Conservation (phyloP, 139 green algal species). For the Yamagishiella unicocca region DNA sequence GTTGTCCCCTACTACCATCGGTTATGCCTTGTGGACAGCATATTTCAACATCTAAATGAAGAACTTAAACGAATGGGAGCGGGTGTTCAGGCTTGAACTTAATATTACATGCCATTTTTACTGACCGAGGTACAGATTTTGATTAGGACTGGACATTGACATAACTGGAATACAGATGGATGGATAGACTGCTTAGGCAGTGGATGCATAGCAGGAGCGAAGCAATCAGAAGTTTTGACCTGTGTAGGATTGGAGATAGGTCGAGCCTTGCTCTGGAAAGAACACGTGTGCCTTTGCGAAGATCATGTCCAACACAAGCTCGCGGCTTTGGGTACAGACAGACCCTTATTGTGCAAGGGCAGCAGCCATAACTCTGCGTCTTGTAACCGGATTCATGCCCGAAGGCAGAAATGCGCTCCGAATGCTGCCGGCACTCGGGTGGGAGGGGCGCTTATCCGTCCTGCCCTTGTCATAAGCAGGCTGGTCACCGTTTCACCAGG, state of each 20-base stretch:
- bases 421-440: no score
- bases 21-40: not conserved
- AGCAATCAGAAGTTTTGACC: not conserved
- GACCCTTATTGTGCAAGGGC: constrained; percentile 8
- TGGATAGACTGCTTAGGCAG: not conserved
- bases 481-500: no score
- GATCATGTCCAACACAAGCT: no score
- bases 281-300: no score
- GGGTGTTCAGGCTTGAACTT: not conserved
- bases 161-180: not conserved
- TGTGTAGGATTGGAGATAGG: not conserved
- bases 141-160: not conserved
- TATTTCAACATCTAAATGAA: not conserved
- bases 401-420: no score
- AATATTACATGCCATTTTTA: not conserved
- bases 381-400: no score
- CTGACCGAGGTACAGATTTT: not conserved
- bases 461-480: no score
- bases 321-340: not conserved
- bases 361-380: not conserved
- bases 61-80: not conserved
- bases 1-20: not conserved
- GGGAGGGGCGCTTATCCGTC: no score
- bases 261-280: not conserved
- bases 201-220: not conserved